phyloP scores from a whole-genome alignment of 192 early-diverging fungal species.

The Ambispora gerdemannii region DNA sequence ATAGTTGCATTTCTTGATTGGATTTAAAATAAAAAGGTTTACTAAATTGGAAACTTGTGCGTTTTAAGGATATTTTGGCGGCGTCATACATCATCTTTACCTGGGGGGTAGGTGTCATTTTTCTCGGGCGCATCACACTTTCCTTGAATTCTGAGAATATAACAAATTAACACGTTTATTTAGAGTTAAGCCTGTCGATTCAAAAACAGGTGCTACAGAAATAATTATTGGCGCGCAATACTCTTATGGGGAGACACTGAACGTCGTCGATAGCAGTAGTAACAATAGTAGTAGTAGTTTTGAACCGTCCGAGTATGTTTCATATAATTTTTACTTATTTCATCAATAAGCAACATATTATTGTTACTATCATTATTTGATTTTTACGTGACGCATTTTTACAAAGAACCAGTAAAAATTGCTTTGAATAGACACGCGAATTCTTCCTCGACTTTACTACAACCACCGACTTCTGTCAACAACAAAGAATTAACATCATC shows the following conservation, averaged over 20 bases:
- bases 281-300: too few species aligned
- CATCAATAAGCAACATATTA: background rate
- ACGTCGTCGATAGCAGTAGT: constrained; percentile 37
- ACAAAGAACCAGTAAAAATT: constrained; percentile 8
- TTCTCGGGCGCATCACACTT: background rate
- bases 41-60: too few species aligned
- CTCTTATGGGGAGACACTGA: constrained; percentile 37
- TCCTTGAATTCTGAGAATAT: background rate
- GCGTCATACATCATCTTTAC: constrained; percentile 34
- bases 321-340: background rate
- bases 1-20: too few species aligned
- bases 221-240: constrained; percentile 48
- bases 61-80: too few species aligned
- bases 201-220: constrained; percentile 41
- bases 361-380: background rate
- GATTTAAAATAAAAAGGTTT: too few species aligned
- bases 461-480: background rate
- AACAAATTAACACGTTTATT: constrained; percentile 1
- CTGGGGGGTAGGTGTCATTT: constrained; percentile 43
- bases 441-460: background rate
- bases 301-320: constrained; percentile 34
- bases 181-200: constrained; percentile 46
- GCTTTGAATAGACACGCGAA: background rate
- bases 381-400: background rate
- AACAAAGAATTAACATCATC: background rate